Percentiles rank a stretch among this genome's conserved stretches.
Conservation (phyloP, 768 basidiomycete species). For the Sarcodon aspratus region DNA sequence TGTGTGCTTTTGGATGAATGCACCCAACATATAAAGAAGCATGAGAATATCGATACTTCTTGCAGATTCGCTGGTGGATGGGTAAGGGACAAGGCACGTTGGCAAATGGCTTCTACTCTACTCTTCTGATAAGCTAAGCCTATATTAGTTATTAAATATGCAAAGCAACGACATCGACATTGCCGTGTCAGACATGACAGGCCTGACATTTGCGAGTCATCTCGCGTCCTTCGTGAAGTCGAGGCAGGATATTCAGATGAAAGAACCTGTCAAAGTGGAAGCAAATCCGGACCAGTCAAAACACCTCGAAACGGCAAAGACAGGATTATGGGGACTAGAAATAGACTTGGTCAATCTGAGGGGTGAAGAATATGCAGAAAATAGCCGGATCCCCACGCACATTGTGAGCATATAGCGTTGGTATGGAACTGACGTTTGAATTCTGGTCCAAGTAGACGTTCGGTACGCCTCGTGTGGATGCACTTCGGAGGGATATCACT, state of each 20-base stretch:
- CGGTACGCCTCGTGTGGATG: constrained; percentile 89
- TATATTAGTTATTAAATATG: constrained; percentile 57
- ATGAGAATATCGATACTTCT: constrained; percentile 41
- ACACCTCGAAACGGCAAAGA: constrained; percentile 91
- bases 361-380: constrained; percentile 81
- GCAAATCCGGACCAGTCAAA: constrained; percentile 96
- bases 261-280: constrained; percentile 71
- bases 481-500: constrained; percentile 81
- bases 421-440: not conserved
- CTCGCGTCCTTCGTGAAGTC: constrained; percentile 53
- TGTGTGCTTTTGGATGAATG: constrained; percentile 78
- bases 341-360: constrained; percentile 92
- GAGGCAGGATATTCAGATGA: constrained; percentile 37
- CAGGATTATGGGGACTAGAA: constrained; percentile 68
- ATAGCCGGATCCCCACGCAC: constrained; percentile 81
- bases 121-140: not conserved
- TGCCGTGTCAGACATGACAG: constrained; percentile 83
- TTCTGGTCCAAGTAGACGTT: constrained; percentile 44
- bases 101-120: not conserved
- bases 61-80: constrained; percentile 97
- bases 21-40: constrained; percentile 38
- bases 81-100: constrained; percentile 91
- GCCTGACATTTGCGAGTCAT: constrained; percentile 74
- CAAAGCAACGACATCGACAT: constrained; percentile 91
- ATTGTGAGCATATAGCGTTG: constrained; percentile 41